Evolutionary conservation across 805 yeast species (phyloP).

Genomic region (Wickerhamomyces chaumierensis): DNA sequence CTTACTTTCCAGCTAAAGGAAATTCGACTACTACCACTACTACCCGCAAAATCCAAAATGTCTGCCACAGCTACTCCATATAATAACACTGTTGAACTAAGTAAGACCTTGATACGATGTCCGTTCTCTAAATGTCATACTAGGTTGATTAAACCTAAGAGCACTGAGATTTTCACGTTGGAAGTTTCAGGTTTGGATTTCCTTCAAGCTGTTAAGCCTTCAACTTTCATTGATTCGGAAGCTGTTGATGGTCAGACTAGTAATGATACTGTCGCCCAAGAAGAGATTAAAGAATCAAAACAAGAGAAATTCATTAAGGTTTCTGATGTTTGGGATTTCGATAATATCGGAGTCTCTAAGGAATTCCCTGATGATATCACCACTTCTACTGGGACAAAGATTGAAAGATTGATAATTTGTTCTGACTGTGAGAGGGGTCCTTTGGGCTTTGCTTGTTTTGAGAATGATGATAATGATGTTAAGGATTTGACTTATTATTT

Average conservation of each 20-base stretch:
- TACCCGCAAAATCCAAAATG: too few species aligned
- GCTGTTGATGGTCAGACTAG: too few species aligned
- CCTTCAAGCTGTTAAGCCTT: constrained; percentile 1
- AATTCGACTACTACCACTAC: too few species aligned
- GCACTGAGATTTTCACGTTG: background rate
- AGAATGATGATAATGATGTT: constrained; percentile 20
- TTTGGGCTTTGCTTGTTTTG: constrained; percentile 50
- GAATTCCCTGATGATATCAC: constrained; percentile 5
- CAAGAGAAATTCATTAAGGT: constrained; percentile 29
- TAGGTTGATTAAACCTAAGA: constrained; percentile 11
- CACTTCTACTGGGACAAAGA: constrained; percentile 15
- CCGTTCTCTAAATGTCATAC: constrained; percentile 17
- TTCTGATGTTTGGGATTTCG: constrained; percentile 66
- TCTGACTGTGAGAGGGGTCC: constrained; percentile 77
- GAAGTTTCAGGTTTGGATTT: background rate
- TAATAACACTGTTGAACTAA: background rate
- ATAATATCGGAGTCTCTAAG: constrained; percentile 63
- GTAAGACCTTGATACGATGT: constrained; percentile 10
- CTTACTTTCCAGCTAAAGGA: too few species aligned
- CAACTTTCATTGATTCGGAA: constrained; percentile 3
- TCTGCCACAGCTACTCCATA: background rate
- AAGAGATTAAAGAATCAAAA: constrained; percentile 1
- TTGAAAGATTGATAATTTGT: constrained; percentile 51
- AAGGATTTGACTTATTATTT: constrained; percentile 32
- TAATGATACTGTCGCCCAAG: too few species aligned